Base-by-base conservation (phyloP, 2,329 filamentous ascomycete genomes). In the Colletotrichum ledebouriae region DNA sequence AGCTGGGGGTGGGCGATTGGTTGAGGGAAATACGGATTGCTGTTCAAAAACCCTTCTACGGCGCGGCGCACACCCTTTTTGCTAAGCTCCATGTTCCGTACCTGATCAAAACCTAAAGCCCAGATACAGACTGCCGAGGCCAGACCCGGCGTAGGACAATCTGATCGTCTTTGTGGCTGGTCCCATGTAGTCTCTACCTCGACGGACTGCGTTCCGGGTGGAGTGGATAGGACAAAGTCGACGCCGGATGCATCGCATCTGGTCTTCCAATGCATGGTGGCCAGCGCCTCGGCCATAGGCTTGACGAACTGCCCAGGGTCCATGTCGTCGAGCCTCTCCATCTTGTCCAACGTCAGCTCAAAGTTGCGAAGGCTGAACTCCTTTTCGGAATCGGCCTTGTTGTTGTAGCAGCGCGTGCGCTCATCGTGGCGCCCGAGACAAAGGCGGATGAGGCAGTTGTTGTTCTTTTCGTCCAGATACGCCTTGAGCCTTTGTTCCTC, bases 221-320 rank as follows among this genome's bases (percentile, higher is more conserved):
- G 70, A 44, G 72, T 73, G 0, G 75, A 76, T 7, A 79, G 58
- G 1, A 75, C 76, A 55, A 79, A 79, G 47, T 80, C 74, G 0
- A 80, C 72, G 17, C 76, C 77, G 3, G 72, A 67, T 0, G 73
- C 78, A 25, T 80, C 76, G 0, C 70, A 73, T 10, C 56, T 68
- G 0, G 76, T 77, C 0, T 25, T 72, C 76, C 76, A 80, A 49
- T 79, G 77, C 71, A 80, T 72, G 1, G 76, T 46, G 0, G 76
- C 76, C 1, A 80, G 67, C 1, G 76, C 69, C 22, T 69, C 52
- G 0, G 65, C 77, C 72, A 79, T 76, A 1, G 50, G 59, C 3
- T 33, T 20, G 15, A 75, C 73, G 1, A 76, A 63, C 0, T 22
- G 15, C 0, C 71, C 25, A 5, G 73, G 64, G 3, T 75, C 70